These are phyloP conservation scores for Alternaria ventricosa DNA, from an alignment of 2,329 filamentous ascomycete species.

Conservation along the genomic window DNA sequence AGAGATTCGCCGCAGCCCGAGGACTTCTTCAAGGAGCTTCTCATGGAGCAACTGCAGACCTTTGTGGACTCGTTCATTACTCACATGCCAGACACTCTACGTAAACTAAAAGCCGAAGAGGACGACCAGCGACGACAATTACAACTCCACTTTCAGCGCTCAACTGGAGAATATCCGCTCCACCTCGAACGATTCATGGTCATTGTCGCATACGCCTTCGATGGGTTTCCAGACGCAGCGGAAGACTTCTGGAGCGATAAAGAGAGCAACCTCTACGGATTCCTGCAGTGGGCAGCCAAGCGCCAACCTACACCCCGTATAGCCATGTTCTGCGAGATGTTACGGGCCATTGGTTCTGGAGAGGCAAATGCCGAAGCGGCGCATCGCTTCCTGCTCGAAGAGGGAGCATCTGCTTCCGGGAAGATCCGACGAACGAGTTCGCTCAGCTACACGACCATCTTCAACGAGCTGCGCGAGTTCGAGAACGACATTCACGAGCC, in stretches of 20 bases:
- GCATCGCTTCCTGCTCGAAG: conserved; percentile 88
- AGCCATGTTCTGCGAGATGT: conserved; percentile 95
- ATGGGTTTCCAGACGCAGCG: conserved; percentile 82
- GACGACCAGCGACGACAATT: conserved; percentile 75
- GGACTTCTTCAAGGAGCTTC: conserved; percentile 70
- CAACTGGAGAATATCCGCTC: conserved; percentile 61
- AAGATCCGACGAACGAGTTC: conserved; percentile 84
- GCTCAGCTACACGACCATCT: conserved; percentile 91
- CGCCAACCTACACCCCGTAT: conserved; percentile 95
- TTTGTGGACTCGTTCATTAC: conserved; percentile 94
- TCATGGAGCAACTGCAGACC: conserved; percentile 82
- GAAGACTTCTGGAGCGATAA: conserved; percentile 90
- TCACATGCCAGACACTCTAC: conserved; percentile 90
- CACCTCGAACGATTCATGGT: conserved; percentile 88
- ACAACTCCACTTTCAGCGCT: conserved; percentile 51
- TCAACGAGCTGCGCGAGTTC: conserved; percentile 87
- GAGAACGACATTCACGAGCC: conserved; percentile 78
- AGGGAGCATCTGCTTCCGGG: conserved; percentile 70
- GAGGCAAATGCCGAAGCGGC: conserved; percentile 82
- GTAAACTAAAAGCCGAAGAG: conserved; percentile 84
- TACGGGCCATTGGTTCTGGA: conserved; percentile 84
- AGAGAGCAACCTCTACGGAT: conserved; percentile 91
- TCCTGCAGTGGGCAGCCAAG: conserved; percentile 95
- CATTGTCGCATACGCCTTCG: conserved; percentile 89
- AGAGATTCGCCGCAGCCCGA: conserved; percentile 73